Conservation (phyloP, 331 rosid species). For the Dryas integrifolia region DNA sequence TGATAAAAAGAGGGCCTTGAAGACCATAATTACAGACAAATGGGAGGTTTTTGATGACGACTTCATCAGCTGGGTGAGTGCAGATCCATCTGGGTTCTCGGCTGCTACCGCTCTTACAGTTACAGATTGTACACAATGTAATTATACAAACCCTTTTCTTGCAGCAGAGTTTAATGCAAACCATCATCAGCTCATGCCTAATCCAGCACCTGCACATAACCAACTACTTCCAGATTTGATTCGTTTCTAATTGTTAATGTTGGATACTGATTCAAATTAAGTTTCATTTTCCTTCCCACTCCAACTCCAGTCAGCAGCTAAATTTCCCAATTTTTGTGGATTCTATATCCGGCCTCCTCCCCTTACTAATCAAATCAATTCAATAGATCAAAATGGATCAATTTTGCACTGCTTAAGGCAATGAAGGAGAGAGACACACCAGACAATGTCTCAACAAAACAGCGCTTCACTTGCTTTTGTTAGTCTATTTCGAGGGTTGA, state of each 20-base stretch:
- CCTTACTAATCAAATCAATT: not conserved
- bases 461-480: too few species aligned
- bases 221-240: constrained; percentile 68
- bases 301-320: not conserved
- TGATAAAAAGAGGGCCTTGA: constrained; percentile 21
- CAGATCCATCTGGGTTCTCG: constrained; percentile 1
- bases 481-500: too few species aligned
- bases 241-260: constrained; percentile 45
- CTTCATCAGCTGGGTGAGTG: constrained; percentile 16
- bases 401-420: too few species aligned
- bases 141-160: constrained; percentile 26
- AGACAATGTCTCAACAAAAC: too few species aligned
- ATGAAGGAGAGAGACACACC: too few species aligned
- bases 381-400: not conserved
- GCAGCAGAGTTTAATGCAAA: not conserved
- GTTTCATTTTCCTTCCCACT: not conserved
- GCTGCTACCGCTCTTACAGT: not conserved
- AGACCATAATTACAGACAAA: constrained; percentile 65
- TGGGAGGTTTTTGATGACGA: constrained; percentile 82
- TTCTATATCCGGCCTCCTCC: not conserved
- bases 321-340: constrained; percentile 15
- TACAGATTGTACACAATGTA: not conserved
- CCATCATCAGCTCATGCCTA: constrained; percentile 19
- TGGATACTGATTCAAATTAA: not conserved
- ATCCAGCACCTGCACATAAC: constrained; percentile 18